Evolutionary conservation across 495 filamentous ascomycete species (phyloP).

Genomic region (Podospora conica): DNA sequence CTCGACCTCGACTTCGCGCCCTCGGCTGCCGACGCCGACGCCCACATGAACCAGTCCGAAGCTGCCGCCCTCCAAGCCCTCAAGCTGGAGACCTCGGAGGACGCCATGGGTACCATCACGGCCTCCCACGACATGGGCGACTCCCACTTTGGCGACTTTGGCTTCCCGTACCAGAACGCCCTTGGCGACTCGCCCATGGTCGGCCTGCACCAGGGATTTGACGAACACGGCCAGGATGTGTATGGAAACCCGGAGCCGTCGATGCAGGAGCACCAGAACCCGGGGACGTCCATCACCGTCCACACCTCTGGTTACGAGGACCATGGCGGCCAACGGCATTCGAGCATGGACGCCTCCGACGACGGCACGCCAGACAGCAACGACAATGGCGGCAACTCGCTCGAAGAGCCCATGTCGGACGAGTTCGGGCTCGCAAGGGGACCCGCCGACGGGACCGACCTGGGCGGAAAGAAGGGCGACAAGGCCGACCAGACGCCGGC

Average conservation of each 20-base stretch:
- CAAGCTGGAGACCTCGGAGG: conserved; percentile 27
- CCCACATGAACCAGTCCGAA: conserved; percentile 19
- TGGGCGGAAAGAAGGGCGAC: conserved; percentile 50
- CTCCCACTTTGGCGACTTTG: conserved; percentile 42
- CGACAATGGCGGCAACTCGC: conserved; percentile 36
- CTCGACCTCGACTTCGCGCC: conserved; percentile 27
- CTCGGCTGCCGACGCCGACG: conserved; percentile 17
- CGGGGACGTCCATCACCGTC: conserved; percentile 31
- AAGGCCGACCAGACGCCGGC: conserved; percentile 56
- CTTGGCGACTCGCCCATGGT: conserved; percentile 37
- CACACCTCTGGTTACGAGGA: conserved; percentile 23
- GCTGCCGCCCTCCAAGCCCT: conserved; percentile 21
- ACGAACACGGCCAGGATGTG: conserved; percentile 36
- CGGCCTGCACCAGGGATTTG: conserved; percentile 25
- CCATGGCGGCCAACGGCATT: conserved; percentile 21
- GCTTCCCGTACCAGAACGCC: conserved; percentile 39
- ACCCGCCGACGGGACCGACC: conserved; percentile 43
- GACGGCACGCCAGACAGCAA: conserved; percentile 45
- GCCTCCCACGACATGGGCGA: conserved; percentile 29
- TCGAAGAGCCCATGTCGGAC: conserved; percentile 47
- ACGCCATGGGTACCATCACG: conserved; percentile 25
- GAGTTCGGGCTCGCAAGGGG: conserved; percentile 46
- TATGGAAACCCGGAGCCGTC: conserved; percentile 31
- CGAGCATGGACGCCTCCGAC: conserved; percentile 40
- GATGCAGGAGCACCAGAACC: conserved; percentile 36